A percentile compares a stretch with the other conserved stretches of the same genome.
These are phyloP conservation scores for Rutstroemia sp. DNA, from an alignment of 2,329 filamentous ascomycete species.

Conservation along the genomic window DNA sequence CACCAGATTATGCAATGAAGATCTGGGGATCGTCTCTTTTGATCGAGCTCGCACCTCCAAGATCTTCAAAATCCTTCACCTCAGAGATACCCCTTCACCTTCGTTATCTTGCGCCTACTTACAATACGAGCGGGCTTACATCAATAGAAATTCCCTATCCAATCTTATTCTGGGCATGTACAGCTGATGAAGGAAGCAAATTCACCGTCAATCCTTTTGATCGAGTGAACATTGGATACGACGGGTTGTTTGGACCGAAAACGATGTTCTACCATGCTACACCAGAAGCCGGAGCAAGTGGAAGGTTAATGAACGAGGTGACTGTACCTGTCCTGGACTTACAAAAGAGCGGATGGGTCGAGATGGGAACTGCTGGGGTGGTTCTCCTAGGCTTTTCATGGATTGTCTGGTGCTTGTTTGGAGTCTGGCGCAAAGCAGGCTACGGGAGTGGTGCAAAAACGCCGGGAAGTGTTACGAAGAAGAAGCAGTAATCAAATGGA, in stretches of 20 bases:
- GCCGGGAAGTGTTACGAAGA: slow-evolving; percentile 11
- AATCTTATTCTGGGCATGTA: slow-evolving; percentile 84
- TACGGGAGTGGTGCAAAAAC: slow-evolving; percentile 14
- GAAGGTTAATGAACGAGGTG: slow-evolving; percentile 44
- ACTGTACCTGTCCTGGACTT: slow-evolving; percentile 60
- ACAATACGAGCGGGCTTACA: slow-evolving; percentile 40
- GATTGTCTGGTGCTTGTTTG: slow-evolving; percentile 45
- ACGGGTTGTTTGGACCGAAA: slow-evolving; percentile 65
- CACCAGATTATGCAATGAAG: slow-evolving; percentile 70
- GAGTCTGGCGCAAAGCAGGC: slow-evolving; percentile 22
- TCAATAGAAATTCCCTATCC: slow-evolving; percentile 67
- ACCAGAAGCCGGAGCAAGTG: slow-evolving; percentile 32
- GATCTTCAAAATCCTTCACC: slow-evolving; percentile 43
- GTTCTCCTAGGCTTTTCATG: slow-evolving; percentile 62
- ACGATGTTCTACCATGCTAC: slow-evolving; percentile 79
- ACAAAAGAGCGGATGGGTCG: slow-evolving; percentile 40
- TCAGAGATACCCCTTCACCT: slow-evolving; percentile 75
- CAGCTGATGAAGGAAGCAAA: slow-evolving; percentile 55
- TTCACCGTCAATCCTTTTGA: slow-evolving; percentile 81
- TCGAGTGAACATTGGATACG: slow-evolving; percentile 75
- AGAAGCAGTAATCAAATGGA: slow-evolving; percentile 14
- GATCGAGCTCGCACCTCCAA: slow-evolving; percentile 59
- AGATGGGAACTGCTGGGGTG: slow-evolving; percentile 47
- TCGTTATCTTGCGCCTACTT: slow-evolving; percentile 64
- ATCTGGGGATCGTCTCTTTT: slow-evolving; percentile 76